phyloP scores from a whole-genome alignment of 2,329 filamentous ascomycete species.

The Westerdykella sp. region DNA sequence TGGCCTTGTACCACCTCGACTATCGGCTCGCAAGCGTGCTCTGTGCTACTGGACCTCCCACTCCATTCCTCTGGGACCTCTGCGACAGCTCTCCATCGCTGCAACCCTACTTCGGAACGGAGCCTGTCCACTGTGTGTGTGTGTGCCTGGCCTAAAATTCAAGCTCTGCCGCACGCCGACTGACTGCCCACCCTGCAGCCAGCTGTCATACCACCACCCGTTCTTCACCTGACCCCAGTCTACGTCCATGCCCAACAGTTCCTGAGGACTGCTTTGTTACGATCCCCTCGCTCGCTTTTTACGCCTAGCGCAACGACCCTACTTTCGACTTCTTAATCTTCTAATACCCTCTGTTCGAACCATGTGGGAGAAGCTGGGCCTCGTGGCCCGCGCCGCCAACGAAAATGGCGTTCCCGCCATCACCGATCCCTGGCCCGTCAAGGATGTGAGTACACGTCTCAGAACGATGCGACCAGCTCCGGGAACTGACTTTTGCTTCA shows the following conservation, averaged over 20 bases:
- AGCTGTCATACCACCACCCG: background rate
- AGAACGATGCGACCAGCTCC: background rate
- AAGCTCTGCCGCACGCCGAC: background rate
- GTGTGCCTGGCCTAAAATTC: conserved; percentile 5
- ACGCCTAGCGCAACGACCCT: conserved; percentile 1
- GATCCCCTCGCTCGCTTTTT: conserved; percentile 4
- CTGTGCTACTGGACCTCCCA: conserved; percentile 22
- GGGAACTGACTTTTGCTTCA: conserved; percentile 34
- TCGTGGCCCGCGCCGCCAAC: conserved; percentile 23
- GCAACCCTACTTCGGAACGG: conserved; percentile 3
- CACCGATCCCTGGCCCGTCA: conserved; percentile 34
- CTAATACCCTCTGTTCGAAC: conserved; percentile 10
- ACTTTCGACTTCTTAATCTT: conserved; percentile 1
- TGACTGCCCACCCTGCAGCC: background rate
- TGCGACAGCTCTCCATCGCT: conserved; percentile 6
- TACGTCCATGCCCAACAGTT: conserved; percentile 9
- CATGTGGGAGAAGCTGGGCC: conserved; percentile 23
- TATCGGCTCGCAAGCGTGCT: conserved; percentile 19
- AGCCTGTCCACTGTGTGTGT: background rate
- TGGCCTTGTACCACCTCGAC: conserved; percentile 24
- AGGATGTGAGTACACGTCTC: conserved; percentile 33
- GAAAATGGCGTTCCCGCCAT: conserved; percentile 27
- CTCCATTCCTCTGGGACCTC: conserved; percentile 16
- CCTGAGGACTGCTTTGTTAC: background rate
- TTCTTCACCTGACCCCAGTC: background rate